A percentile compares a stretch with the other conserved stretches of the same genome.
phyloP scores from a whole-genome alignment of 2,329 filamentous ascomycete genomes.

The Aspergillus unguis region DNA sequence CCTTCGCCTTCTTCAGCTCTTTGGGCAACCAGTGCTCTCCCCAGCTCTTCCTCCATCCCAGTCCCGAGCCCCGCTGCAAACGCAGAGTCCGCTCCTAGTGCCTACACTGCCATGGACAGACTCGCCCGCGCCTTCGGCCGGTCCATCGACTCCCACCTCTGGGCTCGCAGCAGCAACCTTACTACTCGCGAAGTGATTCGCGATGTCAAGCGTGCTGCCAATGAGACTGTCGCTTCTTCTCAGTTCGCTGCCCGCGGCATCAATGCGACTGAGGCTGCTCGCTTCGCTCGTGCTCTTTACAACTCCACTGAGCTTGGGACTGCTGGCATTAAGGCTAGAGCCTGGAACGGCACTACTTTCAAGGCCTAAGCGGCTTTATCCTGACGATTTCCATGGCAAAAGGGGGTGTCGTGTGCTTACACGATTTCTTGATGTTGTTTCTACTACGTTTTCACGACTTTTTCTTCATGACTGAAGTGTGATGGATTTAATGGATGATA shows the following conservation, averaged over 20 bases:
- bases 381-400: not conserved
- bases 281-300: conserved; percentile 9
- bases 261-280: conserved; percentile 6
- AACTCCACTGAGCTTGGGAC: conserved; percentile 11
- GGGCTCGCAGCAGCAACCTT: not conserved
- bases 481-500: not conserved
- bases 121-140: conserved; percentile 7
- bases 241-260: conserved; percentile 4
- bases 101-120: conserved; percentile 5
- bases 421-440: conserved; percentile 5
- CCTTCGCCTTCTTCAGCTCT: conserved; percentile 22
- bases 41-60: too few species aligned
- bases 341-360: conserved; percentile 11
- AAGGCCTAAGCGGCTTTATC: not conserved
- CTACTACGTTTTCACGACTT: not conserved
- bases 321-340: not conserved
- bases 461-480: too few species aligned
- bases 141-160: not conserved
- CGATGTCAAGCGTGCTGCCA: not conserved
- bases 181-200: not conserved
- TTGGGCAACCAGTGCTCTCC: not conserved
- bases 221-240: conserved; percentile 6
- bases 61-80: not conserved
- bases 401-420: not conserved
- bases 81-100: not conserved